Evolutionary conservation across 768 basidiomycete species (phyloP), one percentile per base, ranked within the genome.

Genomic region (Suillus hirtellus): DNA sequence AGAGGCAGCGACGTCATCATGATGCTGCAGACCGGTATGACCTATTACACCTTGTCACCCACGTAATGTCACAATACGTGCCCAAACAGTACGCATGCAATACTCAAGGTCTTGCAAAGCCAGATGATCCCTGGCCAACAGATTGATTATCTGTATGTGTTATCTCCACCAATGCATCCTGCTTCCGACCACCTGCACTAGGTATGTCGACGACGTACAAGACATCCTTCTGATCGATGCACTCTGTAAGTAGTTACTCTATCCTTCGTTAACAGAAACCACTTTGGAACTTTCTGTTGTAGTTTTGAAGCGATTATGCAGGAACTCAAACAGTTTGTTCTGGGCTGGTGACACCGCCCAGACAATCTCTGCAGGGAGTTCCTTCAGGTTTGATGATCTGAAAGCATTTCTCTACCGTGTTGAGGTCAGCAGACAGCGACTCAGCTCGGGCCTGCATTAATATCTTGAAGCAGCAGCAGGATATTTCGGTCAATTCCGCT

Each of bases 261-360:
- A 14, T 24, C 2, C 10, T 17, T 58, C 35, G 1, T 27, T 27
- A 17, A 27, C 6, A 54, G 42, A 42, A 6, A 21, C 11, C 37
- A 2, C 35, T 53, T 11, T n/a, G 42, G 4, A 14, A 40, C 14
- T 42, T 75, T 19, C 17, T 58, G 5, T 19, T 58, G 10, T 19
- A 91, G 90, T 92, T 3, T 72, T 92, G 46, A 77, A 88, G 37
- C 77, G 77, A 0, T 69, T 92, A n/a, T 90, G 88, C 64, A 72
- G 73, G 12, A 90, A 90, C 67, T 80, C 84, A 0, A 76, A 89
- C 59, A 89, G 90, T 0, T 73, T 90, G 21, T 88, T 92, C 65
- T 91, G 89, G 88, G 90, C 89, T 1, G 90, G 91, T 0, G 90
- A 92, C 69, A 91, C 90, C 0, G 89, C 90, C 0, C 90, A 92